A percentile compares a stretch with the other conserved stretches of the same genome.
These are phyloP conservation scores for Beauveria sp. DNA, from an alignment of 2,329 filamentous ascomycete genomes.

Conservation along the genomic window DNA sequence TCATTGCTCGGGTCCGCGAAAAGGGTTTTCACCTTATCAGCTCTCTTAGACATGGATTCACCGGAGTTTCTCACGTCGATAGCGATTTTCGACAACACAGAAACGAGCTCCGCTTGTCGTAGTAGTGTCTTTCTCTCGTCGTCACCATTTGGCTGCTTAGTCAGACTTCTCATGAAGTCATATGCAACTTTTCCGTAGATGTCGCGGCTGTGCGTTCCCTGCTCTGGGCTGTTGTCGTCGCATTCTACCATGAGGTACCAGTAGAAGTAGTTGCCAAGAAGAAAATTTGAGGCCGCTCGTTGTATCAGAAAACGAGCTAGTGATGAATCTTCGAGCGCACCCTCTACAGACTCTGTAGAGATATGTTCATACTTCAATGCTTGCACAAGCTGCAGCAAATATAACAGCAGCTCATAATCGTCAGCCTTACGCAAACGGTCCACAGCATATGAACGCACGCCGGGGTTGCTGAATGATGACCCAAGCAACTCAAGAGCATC, in stretches of 20 bases:
- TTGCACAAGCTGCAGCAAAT: constrained; percentile 89
- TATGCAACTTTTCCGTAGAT: constrained; percentile 91
- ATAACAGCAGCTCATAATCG: constrained; percentile 83
- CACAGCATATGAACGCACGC: constrained; percentile 88
- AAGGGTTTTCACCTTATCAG: constrained; percentile 76
- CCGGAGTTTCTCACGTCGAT: constrained; percentile 78
- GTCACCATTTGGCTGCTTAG: constrained; percentile 60
- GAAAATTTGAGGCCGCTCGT: constrained; percentile 79
- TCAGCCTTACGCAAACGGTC: constrained; percentile 86
- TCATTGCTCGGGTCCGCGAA: constrained; percentile 88
- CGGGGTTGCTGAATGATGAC: constrained; percentile 80
- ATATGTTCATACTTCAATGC: constrained; percentile 90
- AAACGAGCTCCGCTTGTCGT: constrained; percentile 83
- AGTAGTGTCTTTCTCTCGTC: constrained; percentile 69
- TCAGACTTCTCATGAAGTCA: constrained; percentile 88
- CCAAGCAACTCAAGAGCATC: constrained; percentile 91
- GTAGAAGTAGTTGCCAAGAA: constrained; percentile 88
- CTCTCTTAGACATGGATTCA: constrained; percentile 71
- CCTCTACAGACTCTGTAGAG: constrained; percentile 45
- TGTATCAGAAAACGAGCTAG: constrained; percentile 84
- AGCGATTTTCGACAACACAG: constrained; percentile 79
- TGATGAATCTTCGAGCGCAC: constrained; percentile 67
- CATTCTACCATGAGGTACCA: constrained; percentile 99
- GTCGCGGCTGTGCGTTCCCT: constrained; percentile 66
- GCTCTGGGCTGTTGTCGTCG: constrained; percentile 72